A percentile compares a stretch with the other conserved stretches of the same genome.
phyloP scores from a whole-genome alignment of 2,329 filamentous ascomycete genomes.

The Xylariaceae sp. region DNA sequence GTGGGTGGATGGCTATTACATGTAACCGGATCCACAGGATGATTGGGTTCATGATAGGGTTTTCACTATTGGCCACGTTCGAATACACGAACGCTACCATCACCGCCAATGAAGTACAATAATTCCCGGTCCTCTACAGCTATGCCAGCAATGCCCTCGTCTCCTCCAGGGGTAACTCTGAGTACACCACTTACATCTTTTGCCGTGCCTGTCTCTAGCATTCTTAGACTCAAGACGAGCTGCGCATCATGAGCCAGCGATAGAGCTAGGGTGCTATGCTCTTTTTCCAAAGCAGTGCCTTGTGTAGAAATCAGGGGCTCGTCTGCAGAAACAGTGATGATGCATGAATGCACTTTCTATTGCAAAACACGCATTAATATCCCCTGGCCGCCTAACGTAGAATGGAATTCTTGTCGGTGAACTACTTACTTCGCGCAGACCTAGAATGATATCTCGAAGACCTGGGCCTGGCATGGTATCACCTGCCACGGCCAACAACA shows the following conservation, averaged over 20 bases:
- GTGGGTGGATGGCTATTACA: slow-evolving; percentile 3
- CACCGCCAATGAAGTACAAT: slow-evolving; percentile 80
- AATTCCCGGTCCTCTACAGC: slow-evolving; percentile 69
- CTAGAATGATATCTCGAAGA: slow-evolving; percentile 64
- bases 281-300: slow-evolving; percentile 70
- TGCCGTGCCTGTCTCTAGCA: slow-evolving; percentile 86
- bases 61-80: slow-evolving; percentile 70
- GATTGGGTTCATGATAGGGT: slow-evolving; percentile 18
- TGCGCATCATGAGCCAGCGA: slow-evolving; percentile 77
- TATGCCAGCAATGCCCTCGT: slow-evolving; percentile 34
- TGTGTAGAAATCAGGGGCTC: slow-evolving; percentile 69
- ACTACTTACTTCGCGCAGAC: slow-evolving; percentile 66
- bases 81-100: slow-evolving; percentile 84
- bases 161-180: slow-evolving; percentile 69
- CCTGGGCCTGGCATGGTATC: slow-evolving; percentile 51
- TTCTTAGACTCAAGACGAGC: slow-evolving; percentile 73
- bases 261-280: slow-evolving; percentile 74
- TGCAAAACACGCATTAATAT: slow-evolving; percentile 33
- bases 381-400: slow-evolving; percentile 3
- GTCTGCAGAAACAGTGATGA: slow-evolving; percentile 76
- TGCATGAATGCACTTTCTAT: slow-evolving; percentile 67
- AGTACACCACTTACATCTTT: slow-evolving; percentile 90
- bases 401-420: slow-evolving; percentile 2
- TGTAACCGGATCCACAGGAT: slow-evolving; percentile 12
- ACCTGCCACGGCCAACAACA: slow-evolving; percentile 66